Conservation (phyloP, 805 yeast species). For the Yamadazyma takamatsuzukensis region DNA sequence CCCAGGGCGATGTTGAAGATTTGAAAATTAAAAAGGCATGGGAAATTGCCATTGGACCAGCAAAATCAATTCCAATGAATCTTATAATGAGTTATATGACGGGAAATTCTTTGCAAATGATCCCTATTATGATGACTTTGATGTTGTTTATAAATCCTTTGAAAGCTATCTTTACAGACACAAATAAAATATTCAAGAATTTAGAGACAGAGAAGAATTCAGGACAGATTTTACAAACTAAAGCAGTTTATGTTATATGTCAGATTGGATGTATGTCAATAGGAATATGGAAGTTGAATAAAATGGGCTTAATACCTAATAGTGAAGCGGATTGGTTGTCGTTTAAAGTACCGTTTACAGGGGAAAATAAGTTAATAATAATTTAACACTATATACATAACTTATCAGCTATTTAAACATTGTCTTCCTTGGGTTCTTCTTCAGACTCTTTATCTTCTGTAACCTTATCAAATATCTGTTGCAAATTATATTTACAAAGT, state of each 20-base stretch:
- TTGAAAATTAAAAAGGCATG: slow-evolving; percentile 67
- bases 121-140: slow-evolving; percentile 85
- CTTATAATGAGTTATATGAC: slow-evolving; percentile 88
- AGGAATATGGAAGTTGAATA: slow-evolving; percentile 80
- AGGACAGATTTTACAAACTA: slow-evolving; percentile 24
- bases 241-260: slow-evolving; percentile 29
- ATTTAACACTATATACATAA: neutral
- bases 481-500: slow-evolving; percentile 70
- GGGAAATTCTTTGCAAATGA: slow-evolving; percentile 83
- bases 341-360: slow-evolving; percentile 53
- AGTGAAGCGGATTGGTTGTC: slow-evolving; percentile 87
- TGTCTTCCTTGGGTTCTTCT: neutral
- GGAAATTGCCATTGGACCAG: slow-evolving; percentile 81
- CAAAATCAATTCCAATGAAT: slow-evolving; percentile 85
- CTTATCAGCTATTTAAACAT: neutral
- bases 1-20: slow-evolving; percentile 18
- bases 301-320: slow-evolving; percentile 90
- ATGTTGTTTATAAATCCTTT: slow-evolving; percentile 79
- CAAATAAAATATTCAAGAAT: slow-evolving; percentile 52
- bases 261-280: slow-evolving; percentile 58
- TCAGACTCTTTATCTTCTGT: slow-evolving; percentile 1
- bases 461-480: slow-evolving; percentile 63
- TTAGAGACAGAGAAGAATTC: slow-evolving; percentile 37
- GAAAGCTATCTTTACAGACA: slow-evolving; percentile 59
- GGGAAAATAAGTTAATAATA: slow-evolving; percentile 1